phyloP scores from a whole-genome alignment of 352 stramenopile genomes.

The Phytophthora cactorum region DNA sequence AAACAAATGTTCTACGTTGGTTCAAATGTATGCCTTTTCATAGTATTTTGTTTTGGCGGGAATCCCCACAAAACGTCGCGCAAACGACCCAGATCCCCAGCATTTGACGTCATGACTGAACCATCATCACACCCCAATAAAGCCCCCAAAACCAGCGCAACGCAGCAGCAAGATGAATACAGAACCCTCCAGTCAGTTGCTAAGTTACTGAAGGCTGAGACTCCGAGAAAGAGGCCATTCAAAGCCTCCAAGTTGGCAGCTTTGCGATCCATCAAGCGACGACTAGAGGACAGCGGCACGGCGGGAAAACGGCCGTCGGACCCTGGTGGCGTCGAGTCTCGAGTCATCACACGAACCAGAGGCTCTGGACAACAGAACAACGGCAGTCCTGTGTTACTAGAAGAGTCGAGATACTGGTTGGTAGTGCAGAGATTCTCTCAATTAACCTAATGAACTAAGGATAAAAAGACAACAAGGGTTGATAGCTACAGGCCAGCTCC shows the following conservation, averaged over 20 bases:
- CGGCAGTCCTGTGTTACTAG: conserved; percentile 1
- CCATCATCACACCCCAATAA: background rate
- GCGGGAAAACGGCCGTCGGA: background rate
- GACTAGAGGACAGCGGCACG: background rate
- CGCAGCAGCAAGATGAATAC: conserved; percentile 1
- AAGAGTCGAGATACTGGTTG: conserved; percentile 26
- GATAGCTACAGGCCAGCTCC: too few species aligned
- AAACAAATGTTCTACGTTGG: too few species aligned
- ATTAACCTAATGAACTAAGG: background rate
- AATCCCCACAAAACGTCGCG: too few species aligned
- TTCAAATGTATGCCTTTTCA: too few species aligned
- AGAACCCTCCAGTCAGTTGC: background rate
- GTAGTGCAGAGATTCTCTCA: conserved; percentile 28
- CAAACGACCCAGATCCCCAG: too few species aligned
- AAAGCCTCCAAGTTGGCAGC: background rate
- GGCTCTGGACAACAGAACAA: background rate
- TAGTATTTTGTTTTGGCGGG: too few species aligned
- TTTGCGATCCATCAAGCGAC: conserved; percentile 5
- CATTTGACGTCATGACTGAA: too few species aligned
- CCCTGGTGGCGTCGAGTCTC: conserved; percentile 2
- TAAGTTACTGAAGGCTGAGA: background rate
- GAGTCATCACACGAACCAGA: conserved; percentile 3
- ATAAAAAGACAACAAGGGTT: too few species aligned
- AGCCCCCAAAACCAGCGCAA: background rate
- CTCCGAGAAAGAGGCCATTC: background rate